A percentile compares a stretch with the other conserved stretches of the same genome.
Evolutionary conservation across 129 eudicot species (phyloP).

Genomic region (Saposhnikovia divaricata): DNA sequence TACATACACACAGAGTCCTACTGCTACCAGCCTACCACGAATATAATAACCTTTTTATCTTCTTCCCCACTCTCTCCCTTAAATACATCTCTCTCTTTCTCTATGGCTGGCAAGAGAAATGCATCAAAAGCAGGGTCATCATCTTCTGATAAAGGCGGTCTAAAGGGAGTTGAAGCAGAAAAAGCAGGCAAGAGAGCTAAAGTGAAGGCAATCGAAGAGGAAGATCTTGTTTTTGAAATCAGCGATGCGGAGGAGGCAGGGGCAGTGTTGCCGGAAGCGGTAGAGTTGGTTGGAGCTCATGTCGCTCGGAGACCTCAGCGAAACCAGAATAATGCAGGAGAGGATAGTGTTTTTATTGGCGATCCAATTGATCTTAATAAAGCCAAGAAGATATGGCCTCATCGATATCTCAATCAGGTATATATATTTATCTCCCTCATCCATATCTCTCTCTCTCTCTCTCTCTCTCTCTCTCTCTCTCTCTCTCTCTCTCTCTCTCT

Average conservation of each 20-base stretch:
- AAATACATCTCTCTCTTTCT: too few species aligned
- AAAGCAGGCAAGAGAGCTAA: neutral
- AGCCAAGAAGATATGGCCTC: neutral
- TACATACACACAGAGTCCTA: neutral
- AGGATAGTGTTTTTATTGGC: neutral
- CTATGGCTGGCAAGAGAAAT: neutral
- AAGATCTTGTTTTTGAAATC: neutral
- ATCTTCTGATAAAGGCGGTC: too few species aligned
- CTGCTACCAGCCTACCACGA: too few species aligned
- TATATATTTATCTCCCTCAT: neutral
- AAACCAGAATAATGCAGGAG: neutral
- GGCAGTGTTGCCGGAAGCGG: too few species aligned
- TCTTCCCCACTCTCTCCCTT: too few species aligned
- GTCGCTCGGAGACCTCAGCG: neutral
- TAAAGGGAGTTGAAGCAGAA: too few species aligned
- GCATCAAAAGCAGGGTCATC: neutral
- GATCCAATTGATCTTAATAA: neutral
- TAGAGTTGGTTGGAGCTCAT: neutral
- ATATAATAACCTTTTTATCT: too few species aligned
- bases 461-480: too few species aligned
- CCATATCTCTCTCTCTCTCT: too few species aligned
- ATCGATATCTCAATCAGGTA: neutral
- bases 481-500: too few species aligned
- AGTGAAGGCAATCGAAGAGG: neutral
- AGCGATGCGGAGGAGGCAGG: neutral